phyloP scores from a whole-genome alignment of 768 basidiomycete genomes.

The Goffeauzyma gilvescens region DNA sequence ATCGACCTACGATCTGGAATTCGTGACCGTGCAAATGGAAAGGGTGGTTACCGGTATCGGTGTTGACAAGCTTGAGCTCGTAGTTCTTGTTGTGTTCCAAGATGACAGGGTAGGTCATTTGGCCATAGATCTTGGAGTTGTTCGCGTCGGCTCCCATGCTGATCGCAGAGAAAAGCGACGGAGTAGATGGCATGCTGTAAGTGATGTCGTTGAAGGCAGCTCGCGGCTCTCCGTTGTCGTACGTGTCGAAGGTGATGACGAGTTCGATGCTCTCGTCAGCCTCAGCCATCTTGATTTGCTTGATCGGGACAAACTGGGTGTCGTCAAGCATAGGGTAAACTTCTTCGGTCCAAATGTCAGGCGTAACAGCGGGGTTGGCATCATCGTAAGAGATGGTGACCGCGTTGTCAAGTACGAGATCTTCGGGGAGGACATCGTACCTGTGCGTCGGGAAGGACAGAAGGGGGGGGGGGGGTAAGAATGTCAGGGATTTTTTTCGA shows the following conservation, averaged over 20 bases:
- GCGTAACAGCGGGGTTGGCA: slow-evolving; percentile 38
- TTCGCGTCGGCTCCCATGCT: slow-evolving; percentile 48
- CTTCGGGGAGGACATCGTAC: slow-evolving; percentile 65
- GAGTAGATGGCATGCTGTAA: slow-evolving; percentile 40
- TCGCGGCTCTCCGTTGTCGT: slow-evolving; percentile 33
- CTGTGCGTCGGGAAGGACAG: slow-evolving; percentile 35
- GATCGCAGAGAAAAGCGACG: slow-evolving; percentile 54
- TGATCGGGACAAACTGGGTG: slow-evolving; percentile 47
- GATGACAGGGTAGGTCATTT: slow-evolving; percentile 45
- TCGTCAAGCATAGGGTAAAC: slow-evolving; percentile 49
- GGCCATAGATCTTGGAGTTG: slow-evolving; percentile 54
- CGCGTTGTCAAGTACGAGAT: slow-evolving; percentile 62
- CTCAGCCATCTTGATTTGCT: too few relatives aligned
- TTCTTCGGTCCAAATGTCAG: too few relatives aligned
- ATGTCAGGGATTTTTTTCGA: too few relatives aligned
- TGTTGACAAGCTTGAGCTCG: slow-evolving; percentile 44
- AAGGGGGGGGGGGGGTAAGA: too few relatives aligned
- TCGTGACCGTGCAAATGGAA: slow-evolving; percentile 87
- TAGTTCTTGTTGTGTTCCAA: slow-evolving; percentile 56
- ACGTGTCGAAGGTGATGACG: slow-evolving; percentile 37
- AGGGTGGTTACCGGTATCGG: slow-evolving; percentile 25
- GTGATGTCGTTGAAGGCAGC: slow-evolving; percentile 38
- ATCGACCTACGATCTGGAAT: slow-evolving; percentile 58
- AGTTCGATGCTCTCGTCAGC: slow-evolving; percentile 1
- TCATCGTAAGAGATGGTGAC: slow-evolving; percentile 58